A percentile compares a stretch with the other conserved stretches of the same genome.
These are phyloP conservation scores for Dalbergia cultrata DNA, from an alignment of 306 rosid genomes.

Conservation along the genomic window DNA sequence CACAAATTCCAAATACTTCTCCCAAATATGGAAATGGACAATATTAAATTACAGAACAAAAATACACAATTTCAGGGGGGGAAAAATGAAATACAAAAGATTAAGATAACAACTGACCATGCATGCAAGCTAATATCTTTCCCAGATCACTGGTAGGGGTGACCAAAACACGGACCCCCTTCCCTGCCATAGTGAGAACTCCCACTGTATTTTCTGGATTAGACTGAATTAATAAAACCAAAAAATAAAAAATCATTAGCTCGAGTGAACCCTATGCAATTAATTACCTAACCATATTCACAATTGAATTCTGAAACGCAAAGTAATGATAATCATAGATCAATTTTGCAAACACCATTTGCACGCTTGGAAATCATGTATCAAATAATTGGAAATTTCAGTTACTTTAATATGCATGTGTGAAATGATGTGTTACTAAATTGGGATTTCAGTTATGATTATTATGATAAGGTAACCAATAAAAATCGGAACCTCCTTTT, in stretches of 20 bases:
- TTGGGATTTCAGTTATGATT: not conserved
- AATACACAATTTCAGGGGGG: not conserved
- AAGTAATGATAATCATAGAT: not conserved
- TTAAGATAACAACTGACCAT: conserved; percentile 64
- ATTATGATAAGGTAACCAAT: not conserved
- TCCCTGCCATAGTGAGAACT: conserved; percentile 94
- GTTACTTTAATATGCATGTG: not conserved
- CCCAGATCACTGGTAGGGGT: conserved; percentile 95
- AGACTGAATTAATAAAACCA: conserved; percentile 59
- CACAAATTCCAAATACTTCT: conserved; percentile 9
- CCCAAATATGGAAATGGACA: not conserved
- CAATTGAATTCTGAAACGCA: conserved; percentile 4
- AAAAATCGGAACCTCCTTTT: not conserved
- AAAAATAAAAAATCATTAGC: conserved; percentile 1
- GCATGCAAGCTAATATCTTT: conserved; percentile 92
- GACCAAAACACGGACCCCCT: conserved; percentile 90
- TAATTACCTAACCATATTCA: conserved; percentile 9
- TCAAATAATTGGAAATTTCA: not conserved
- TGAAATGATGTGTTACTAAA: not conserved
- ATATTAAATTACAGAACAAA: not conserved
- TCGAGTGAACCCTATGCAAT: not conserved
- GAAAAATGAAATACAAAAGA: not conserved
- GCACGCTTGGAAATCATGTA: not conserved
- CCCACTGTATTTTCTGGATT: conserved; percentile 97
- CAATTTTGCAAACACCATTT: not conserved